phyloP scores from a whole-genome alignment of 768 basidiomycete genomes.

The Pulveroboletus sp. region DNA sequence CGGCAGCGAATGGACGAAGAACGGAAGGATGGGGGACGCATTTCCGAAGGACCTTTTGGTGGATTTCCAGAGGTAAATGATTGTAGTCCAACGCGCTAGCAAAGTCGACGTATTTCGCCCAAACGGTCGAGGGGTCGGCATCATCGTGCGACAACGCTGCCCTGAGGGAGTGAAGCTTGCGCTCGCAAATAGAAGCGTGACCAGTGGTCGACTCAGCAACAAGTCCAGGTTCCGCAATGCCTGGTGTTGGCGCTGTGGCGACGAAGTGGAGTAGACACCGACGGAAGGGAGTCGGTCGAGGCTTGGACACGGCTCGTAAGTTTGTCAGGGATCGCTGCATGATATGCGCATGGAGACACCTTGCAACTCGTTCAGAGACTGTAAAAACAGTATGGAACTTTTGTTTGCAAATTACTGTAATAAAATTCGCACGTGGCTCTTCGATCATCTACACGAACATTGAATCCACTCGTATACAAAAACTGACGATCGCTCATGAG shows the following conservation, averaged over 20 bases:
- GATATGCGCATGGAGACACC: slow-evolving; percentile 13
- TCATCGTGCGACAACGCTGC: slow-evolving; percentile 30
- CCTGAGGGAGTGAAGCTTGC: slow-evolving; percentile 28
- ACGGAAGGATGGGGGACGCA: slow-evolving; percentile 49
- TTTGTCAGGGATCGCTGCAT: slow-evolving; percentile 25
- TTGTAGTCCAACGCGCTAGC: slow-evolving; percentile 45
- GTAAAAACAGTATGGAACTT: too few relatives aligned
- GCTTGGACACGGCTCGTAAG: slow-evolving; percentile 12
- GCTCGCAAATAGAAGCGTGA: slow-evolving; percentile 15
- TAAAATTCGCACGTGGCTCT: slow-evolving; percentile 13
- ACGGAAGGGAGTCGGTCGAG: slow-evolving; percentile 6
- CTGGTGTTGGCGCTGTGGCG: slow-evolving; percentile 6
- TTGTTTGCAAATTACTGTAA: too few relatives aligned
- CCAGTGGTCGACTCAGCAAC: slow-evolving; percentile 4
- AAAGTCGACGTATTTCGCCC: slow-evolving; percentile 60
- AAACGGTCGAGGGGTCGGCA: slow-evolving; percentile 48
- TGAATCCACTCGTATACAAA: too few relatives aligned
- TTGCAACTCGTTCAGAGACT: too few relatives aligned
- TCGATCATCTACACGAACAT: not conserved
- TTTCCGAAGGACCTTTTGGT: slow-evolving; percentile 65
- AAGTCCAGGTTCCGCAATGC: slow-evolving; percentile 1
- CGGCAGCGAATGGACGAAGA: slow-evolving; percentile 44
- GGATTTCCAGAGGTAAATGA: slow-evolving; percentile 57
- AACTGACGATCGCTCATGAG: too few relatives aligned
- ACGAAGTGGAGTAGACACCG: slow-evolving; percentile 8